These are phyloP conservation scores for Globisporangium rhizosaccharum DNA, from an alignment of 352 stramenopile species.

Conservation along the genomic window DNA sequence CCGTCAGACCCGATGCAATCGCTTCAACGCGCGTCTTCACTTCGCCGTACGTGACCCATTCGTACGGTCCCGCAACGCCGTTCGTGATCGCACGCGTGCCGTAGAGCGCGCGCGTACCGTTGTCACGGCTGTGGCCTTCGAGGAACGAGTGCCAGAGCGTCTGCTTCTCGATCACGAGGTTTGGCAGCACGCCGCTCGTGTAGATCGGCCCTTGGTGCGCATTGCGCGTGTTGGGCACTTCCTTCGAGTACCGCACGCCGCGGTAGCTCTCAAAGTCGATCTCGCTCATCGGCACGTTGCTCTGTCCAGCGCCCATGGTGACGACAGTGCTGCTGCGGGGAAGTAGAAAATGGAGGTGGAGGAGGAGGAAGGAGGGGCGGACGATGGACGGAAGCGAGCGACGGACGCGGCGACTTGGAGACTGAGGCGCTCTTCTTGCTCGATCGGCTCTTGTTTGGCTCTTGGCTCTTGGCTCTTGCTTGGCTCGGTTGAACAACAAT, in stretches of 20 bases:
- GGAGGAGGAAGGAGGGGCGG: background rate
- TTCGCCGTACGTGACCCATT: conserved; percentile 55
- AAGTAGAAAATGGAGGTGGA: too few species aligned
- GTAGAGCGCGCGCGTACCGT: conserved; percentile 25
- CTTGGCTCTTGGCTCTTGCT: background rate
- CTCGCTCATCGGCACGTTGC: conserved; percentile 38
- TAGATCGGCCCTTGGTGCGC: conserved; percentile 18
- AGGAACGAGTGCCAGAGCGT: conserved; percentile 22
- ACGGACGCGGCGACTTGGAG: background rate
- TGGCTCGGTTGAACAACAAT: background rate
- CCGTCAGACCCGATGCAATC: conserved; percentile 33
- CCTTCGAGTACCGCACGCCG: conserved; percentile 20
- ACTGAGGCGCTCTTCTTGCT: background rate
- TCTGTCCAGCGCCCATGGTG: conserved; percentile 41
- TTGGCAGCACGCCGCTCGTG: conserved; percentile 6
- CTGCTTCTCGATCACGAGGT: conserved; percentile 8
- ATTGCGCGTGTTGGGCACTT: conserved; percentile 19
- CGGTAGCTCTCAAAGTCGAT: conserved; percentile 41
- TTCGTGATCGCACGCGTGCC: conserved; percentile 40
- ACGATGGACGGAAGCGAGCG: background rate
- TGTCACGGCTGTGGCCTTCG: conserved; percentile 1
- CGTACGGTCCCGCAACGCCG: conserved; percentile 35
- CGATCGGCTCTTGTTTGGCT: too few species aligned
- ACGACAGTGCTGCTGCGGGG: background rate
- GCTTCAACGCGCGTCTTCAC: conserved; percentile 33